A percentile compares a stretch with the other conserved stretches of the same genome.
Conservation (phyloP, 2,329 filamentous ascomycete species). For the Aspergillus transmontanensis region DNA sequence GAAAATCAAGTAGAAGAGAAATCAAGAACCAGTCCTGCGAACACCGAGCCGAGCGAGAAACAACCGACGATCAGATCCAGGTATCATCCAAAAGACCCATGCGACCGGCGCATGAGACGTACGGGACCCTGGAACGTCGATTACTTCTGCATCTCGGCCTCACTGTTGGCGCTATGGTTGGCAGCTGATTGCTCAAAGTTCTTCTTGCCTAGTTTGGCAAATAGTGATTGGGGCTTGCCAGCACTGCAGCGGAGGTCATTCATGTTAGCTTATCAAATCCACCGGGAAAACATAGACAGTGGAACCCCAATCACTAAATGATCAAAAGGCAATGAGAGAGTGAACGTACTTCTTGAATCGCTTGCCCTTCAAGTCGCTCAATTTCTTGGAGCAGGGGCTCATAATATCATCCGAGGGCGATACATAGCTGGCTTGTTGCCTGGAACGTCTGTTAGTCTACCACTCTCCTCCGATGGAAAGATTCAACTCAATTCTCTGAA, state of each 20-base stretch:
- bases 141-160: slow-evolving; percentile 1
- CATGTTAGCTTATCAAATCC: neutral
- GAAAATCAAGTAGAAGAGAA: slow-evolving; percentile 9
- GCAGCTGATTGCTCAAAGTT: slow-evolving; percentile 43
- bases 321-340: neutral
- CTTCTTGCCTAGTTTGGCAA: slow-evolving; percentile 51
- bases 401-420: slow-evolving; percentile 54
- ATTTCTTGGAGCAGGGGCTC: slow-evolving; percentile 53
- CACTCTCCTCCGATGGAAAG: too few species aligned
- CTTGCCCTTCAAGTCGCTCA: slow-evolving; percentile 53
- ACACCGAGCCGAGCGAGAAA: neutral
- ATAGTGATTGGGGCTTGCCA: slow-evolving; percentile 48
- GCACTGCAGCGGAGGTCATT: slow-evolving; percentile 25
- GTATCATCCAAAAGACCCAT: neutral
- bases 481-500: neutral
- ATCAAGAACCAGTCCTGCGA: slow-evolving; percentile 16
- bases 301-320: neutral
- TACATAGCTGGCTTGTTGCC: slow-evolving; percentile 44
- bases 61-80: slow-evolving; percentile 3
- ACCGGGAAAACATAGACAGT: too few species aligned
- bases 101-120: slow-evolving; percentile 16
- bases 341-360: slow-evolving; percentile 48
- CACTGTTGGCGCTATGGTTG: slow-evolving; percentile 9
- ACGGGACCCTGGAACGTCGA: neutral
- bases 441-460: slow-evolving; percentile 13